These are phyloP conservation scores for Coelastrella sp. DNA, from an alignment of 139 green algal genomes.

Conservation along the genomic window DNA sequence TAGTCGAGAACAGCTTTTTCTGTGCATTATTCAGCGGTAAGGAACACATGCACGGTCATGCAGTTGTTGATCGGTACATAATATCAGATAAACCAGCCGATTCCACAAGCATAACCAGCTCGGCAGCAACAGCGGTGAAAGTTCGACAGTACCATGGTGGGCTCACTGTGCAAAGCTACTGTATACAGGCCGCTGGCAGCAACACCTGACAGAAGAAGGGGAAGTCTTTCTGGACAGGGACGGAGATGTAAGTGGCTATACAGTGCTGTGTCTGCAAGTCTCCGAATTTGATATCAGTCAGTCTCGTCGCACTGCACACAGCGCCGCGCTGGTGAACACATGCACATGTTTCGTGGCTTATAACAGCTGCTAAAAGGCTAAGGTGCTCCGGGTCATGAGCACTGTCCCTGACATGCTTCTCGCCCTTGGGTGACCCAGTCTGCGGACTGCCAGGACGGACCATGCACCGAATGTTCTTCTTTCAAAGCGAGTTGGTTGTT, in stretches of 20 bases:
- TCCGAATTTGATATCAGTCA: background rate
- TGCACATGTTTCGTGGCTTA: too few relatives aligned
- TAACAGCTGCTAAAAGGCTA: too few relatives aligned
- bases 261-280: background rate
- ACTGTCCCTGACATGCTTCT: too few relatives aligned
- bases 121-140: background rate
- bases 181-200: slow-evolving; percentile 4
- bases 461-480: too few relatives aligned
- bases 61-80: background rate
- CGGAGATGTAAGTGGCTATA: slow-evolving; percentile 28
- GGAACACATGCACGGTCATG: background rate
- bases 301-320: background rate
- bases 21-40: slow-evolving; percentile 26
- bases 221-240: slow-evolving; percentile 46
- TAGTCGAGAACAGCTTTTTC: slow-evolving; percentile 24
- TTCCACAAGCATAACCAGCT: background rate
- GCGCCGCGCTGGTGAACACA: too few relatives aligned
- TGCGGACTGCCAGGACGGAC: too few relatives aligned
- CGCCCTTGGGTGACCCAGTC: too few relatives aligned
- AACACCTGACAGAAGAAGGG: slow-evolving; percentile 12
- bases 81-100: too few relatives aligned
- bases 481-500: too few relatives aligned
- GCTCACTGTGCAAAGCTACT: background rate
- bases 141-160: background rate
- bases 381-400: too few relatives aligned